Percentiles rank a stretch among this genome's conserved stretches.
Conservation (phyloP, 768 basidiomycete species). For the Russula emetica region DNA sequence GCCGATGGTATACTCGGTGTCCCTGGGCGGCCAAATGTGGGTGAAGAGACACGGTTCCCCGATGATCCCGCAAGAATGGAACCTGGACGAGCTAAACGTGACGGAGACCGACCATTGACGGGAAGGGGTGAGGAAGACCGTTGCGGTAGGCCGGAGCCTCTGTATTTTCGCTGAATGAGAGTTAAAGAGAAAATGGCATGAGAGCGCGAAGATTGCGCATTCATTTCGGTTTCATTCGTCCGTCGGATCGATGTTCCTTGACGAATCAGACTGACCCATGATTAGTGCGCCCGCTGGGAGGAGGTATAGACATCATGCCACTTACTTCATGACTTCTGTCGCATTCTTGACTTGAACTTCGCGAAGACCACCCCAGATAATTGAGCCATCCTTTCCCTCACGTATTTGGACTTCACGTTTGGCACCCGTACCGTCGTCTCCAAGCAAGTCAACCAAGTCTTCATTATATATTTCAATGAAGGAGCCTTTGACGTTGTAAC, state of each 20-base stretch:
- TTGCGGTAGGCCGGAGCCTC: constrained; percentile 63
- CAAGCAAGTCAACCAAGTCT: constrained; percentile 93
- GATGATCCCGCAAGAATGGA: constrained; percentile 54
- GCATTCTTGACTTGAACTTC: constrained; percentile 85
- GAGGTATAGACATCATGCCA: constrained; percentile 28
- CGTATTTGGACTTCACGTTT: constrained; percentile 90
- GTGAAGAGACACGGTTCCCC: constrained; percentile 62
- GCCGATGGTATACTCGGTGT: constrained; percentile 78
- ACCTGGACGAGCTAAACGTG: constrained; percentile 77
- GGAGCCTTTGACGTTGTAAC: constrained; percentile 75
- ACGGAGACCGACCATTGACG: constrained; percentile 66
- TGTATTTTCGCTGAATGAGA: constrained; percentile 83
- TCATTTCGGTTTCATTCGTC: constrained; percentile 98
- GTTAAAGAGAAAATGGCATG: constrained; percentile 99
- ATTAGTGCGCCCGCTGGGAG: constrained; percentile 18
- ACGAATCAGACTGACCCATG: constrained; percentile 65
- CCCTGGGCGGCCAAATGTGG: constrained; percentile 69
- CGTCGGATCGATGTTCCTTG: constrained; percentile 87
- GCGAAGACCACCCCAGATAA: constrained; percentile 93
- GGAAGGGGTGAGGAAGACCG: constrained; percentile 77
- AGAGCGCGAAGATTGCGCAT: constrained; percentile 94
- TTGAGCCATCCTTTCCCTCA: constrained; percentile 95
- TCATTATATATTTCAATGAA: constrained; percentile 99
- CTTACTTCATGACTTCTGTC: constrained; percentile 89
- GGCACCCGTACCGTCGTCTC: constrained; percentile 63